These are phyloP conservation scores for Apiospora phragmitis DNA, from an alignment of 2,329 filamentous ascomycete genomes.

Conservation along the genomic window DNA sequence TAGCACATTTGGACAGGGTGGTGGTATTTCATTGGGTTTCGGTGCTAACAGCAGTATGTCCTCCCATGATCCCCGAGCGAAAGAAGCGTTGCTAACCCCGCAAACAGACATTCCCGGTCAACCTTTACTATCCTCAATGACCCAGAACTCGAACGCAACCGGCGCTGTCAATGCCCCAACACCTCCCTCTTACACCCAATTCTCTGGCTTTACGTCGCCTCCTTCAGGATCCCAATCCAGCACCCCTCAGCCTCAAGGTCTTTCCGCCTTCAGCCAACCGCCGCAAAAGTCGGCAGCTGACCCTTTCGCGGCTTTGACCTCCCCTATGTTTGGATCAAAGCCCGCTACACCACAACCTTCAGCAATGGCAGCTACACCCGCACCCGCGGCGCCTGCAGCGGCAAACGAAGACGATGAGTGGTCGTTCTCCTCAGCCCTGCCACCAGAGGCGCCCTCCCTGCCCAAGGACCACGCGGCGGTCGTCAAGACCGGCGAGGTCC, in stretches of 20 bases:
- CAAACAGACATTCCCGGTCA: slow-evolving; percentile 63
- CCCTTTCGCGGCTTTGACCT: slow-evolving; percentile 54
- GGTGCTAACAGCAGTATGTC: slow-evolving; percentile 66
- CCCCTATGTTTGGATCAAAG: slow-evolving; percentile 40
- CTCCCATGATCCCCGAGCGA: background rate
- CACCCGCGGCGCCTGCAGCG: slow-evolving; percentile 25
- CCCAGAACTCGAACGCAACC: slow-evolving; percentile 59
- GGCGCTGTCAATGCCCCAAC: slow-evolving; percentile 38
- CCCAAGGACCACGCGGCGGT: slow-evolving; percentile 63
- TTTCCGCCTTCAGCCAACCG: slow-evolving; percentile 46
- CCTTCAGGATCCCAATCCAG: slow-evolving; percentile 49
- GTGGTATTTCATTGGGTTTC: slow-evolving; percentile 81
- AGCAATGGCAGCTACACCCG: slow-evolving; percentile 13
- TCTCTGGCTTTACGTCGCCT: slow-evolving; percentile 56
- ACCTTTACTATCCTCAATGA: slow-evolving; percentile 63
- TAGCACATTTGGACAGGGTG: slow-evolving; percentile 67
- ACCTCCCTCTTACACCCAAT: slow-evolving; percentile 53
- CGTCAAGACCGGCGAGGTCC: slow-evolving; percentile 70
- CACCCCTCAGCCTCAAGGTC: slow-evolving; percentile 50
- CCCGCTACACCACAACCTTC: slow-evolving; percentile 35
- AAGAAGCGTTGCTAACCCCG: background rate
- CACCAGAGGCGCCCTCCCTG: slow-evolving; percentile 53
- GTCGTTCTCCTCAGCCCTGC: slow-evolving; percentile 87
- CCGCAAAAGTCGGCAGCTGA: slow-evolving; percentile 41
- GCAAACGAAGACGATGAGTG: slow-evolving; percentile 82